Conservation (phyloP, 495 filamentous ascomycete species). For the Neurospora discreta region DNA sequence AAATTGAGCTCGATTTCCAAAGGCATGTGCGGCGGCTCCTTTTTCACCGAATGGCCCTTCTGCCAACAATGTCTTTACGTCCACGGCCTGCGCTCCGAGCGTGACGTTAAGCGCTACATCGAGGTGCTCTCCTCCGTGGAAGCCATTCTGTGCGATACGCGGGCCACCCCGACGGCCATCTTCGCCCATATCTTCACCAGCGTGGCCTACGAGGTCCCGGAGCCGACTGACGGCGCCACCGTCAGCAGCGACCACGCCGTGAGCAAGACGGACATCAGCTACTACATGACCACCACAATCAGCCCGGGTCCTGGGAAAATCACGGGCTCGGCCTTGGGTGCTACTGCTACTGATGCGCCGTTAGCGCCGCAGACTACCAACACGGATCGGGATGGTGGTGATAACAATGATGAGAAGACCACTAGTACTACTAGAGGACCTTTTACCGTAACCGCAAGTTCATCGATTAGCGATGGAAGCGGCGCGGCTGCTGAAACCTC, state of each 20-base stretch:
- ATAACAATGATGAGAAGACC: not conserved
- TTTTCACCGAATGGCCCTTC: constrained; percentile 27
- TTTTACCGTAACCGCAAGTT: not conserved
- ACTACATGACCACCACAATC: constrained; percentile 25
- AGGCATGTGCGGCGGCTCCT: constrained; percentile 30
- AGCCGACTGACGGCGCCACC: constrained; percentile 15
- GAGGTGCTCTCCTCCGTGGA: constrained; percentile 18
- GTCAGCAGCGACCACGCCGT: constrained; percentile 16
- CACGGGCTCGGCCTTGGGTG: constrained; percentile 25
- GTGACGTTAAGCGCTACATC: constrained; percentile 16
- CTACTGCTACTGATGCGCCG: constrained; percentile 10
- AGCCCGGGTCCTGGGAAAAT: constrained; percentile 24
- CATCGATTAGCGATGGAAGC: not conserved
- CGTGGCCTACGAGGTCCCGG: constrained; percentile 3
- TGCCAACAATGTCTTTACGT: constrained; percentile 26
- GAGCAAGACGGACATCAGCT: constrained; percentile 22
- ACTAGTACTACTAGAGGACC: not conserved
- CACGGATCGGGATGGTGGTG: not conserved
- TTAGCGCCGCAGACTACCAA: not conserved
- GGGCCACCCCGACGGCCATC: constrained; percentile 16
- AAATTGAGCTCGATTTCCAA: not conserved
- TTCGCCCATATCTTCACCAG: constrained; percentile 18
- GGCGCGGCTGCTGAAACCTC: not conserved
- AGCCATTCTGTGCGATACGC: constrained; percentile 17
- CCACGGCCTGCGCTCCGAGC: constrained; percentile 23